Percentiles rank a stretch among this genome's conserved stretches.
Evolutionary conservation across 345 rosid genomes (phyloP).

Genomic region (Camelina hispida): DNA sequence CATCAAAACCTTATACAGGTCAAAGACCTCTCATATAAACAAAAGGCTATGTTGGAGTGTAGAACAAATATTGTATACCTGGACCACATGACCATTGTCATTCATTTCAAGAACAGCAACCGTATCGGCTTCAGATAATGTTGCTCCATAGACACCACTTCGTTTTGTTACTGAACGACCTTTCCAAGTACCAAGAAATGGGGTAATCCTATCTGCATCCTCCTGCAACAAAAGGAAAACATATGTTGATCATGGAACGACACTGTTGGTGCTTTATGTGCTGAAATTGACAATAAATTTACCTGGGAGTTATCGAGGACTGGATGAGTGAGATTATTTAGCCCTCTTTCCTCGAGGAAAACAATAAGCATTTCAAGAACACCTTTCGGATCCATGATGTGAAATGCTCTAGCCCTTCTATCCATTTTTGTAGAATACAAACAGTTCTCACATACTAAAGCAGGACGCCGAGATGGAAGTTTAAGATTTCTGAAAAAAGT

Average conservation of each 20-base stretch:
- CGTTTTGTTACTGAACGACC: slow-evolving; percentile 84
- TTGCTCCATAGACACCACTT: slow-evolving; percentile 92
- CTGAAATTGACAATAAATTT: not conserved
- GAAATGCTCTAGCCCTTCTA: slow-evolving; percentile 84
- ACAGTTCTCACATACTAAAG: slow-evolving; percentile 88
- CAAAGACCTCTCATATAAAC: slow-evolving; percentile 1
- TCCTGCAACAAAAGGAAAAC: slow-evolving; percentile 50
- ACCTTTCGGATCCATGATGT: slow-evolving; percentile 87
- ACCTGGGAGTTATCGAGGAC: slow-evolving; percentile 51
- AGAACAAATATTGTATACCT: slow-evolving; percentile 52
- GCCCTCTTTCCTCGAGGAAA: slow-evolving; percentile 80
- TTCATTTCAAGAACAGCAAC: slow-evolving; percentile 65
- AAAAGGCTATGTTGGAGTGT: slow-evolving; percentile 3
- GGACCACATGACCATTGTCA: slow-evolving; percentile 64
- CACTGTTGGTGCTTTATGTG: not conserved
- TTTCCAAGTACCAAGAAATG: slow-evolving; percentile 90
- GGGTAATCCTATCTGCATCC: slow-evolving; percentile 52
- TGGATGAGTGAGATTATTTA: slow-evolving; percentile 51
- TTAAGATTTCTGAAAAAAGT: slow-evolving; percentile 63
- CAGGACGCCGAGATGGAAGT: slow-evolving; percentile 81
- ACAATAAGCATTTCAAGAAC: slow-evolving; percentile 80
- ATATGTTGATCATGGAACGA: not conserved
- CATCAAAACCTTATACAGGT: not conserved
- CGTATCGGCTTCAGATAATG: slow-evolving; percentile 72
- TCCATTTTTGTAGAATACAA: slow-evolving; percentile 71